phyloP scores from a whole-genome alignment of 305 asterid genomes.

The Solanum chacoense region DNA sequence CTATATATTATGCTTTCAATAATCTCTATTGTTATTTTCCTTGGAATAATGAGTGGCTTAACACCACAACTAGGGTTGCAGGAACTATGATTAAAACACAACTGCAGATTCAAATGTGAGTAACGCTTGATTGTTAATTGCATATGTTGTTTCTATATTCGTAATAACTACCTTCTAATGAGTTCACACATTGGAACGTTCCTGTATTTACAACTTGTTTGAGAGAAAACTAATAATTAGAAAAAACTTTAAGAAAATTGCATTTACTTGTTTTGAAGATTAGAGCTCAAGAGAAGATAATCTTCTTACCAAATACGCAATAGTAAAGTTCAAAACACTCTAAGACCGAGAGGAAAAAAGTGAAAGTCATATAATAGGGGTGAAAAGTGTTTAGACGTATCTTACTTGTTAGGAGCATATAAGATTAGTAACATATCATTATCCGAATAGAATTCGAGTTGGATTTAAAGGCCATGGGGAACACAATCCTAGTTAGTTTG shows the following conservation, averaged over 20 bases:
- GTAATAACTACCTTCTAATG: not conserved
- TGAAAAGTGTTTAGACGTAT: not conserved
- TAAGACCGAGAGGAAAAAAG: not conserved
- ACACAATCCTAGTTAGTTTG: not conserved
- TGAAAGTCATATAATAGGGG: not conserved
- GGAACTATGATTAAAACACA: not conserved
- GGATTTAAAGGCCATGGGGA: not conserved
- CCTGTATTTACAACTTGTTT: not conserved
- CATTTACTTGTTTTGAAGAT: not conserved
- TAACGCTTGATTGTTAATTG: not conserved
- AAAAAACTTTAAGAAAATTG: no score
- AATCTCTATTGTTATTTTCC: no score
- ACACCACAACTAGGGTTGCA: not conserved
- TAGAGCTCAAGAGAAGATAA: not conserved
- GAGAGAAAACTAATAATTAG: not conserved
- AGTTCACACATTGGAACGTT: not conserved
- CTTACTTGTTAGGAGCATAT: not conserved
- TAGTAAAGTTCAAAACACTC: not conserved
- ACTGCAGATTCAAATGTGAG: not conserved
- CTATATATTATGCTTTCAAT: not conserved
- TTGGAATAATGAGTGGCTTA: not conserved
- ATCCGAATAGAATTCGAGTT: not conserved
- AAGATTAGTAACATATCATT: not conserved
- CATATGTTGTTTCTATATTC: not conserved
- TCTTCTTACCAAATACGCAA: not conserved